Evolutionary conservation across 2,329 filamentous ascomycete genomes (phyloP), one percentile per base, ranked within the genome.

Genomic region (Leptographium lundbergii): DNA sequence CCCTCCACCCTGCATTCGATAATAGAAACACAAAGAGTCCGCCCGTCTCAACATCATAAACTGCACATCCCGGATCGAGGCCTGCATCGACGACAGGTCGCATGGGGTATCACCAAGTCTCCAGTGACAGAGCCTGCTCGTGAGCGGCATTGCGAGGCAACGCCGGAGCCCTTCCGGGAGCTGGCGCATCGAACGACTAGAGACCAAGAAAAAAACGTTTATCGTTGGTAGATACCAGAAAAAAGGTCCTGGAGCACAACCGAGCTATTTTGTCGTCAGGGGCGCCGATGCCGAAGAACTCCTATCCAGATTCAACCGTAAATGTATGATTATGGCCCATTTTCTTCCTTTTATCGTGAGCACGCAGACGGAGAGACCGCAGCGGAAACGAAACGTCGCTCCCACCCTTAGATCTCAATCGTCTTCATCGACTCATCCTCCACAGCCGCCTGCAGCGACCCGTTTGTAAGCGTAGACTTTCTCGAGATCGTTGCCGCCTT

Each of bases 371-470:
- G 32, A 17, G n/a, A 2, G 22, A 6, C 29, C 13, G 24, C 42
- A 11, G 24, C n/a, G 4, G 45, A 51, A 32, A 42, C 56, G 39
- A 36, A 54, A 34, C 27, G 19, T 51, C 27, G 7, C 27, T 29
- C 22, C 19, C 2, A 11, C 29, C 2, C 13, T 66, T 72, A 84
- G 65, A 84, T 84, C 70, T 82, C 80, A 70, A 84, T 84, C 61
- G 79, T 81, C 73, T 81, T 84, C 80, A 84, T 81, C 36, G 74
- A 71, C 61, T 77, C 79, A 58, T 81, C 79, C 42, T 66, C 62
- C 62, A 74, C 75, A 42, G 68, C 66, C 29, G 66, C 66, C 32
- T 42, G 25, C 39, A 29, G 13, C 19, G 27, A 56, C 9, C 57
- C 59, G 54, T 32, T 56, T 3, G 50, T n/a, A 6, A 9, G 17